Percentiles rank a stretch among this genome's conserved stretches.
Evolutionary conservation across 2,329 filamentous ascomycete species (phyloP).

Genomic region (Botrytis paeoniae): DNA sequence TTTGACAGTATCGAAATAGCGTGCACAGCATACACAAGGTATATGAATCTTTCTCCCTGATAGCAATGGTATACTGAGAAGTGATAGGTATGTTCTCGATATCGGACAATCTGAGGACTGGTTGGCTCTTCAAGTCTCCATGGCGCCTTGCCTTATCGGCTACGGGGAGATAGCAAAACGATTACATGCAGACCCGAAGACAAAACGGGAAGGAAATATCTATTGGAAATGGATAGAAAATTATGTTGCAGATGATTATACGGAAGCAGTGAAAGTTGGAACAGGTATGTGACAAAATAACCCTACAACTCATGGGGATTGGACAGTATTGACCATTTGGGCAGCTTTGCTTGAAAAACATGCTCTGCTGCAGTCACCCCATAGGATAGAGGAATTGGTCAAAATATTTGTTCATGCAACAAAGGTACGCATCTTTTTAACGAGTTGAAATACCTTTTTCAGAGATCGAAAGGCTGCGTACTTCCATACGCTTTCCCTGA

Average conservation of each 20-base stretch:
- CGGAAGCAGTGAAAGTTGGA: constrained; percentile 66
- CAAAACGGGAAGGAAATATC: constrained; percentile 60
- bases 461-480: neutral
- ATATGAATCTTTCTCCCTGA: neutral
- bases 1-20: constrained; percentile 41
- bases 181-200: constrained; percentile 61
- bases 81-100: constrained; percentile 75
- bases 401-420: constrained; percentile 86
- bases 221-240: constrained; percentile 94
- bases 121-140: constrained; percentile 78
- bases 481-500: neutral
- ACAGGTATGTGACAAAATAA: constrained; percentile 51
- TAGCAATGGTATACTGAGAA: constrained; percentile 6
- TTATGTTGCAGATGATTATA: constrained; percentile 79
- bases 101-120: constrained; percentile 84
- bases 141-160: constrained; percentile 86
- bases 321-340: neutral
- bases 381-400: constrained; percentile 76
- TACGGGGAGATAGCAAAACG: constrained; percentile 77
- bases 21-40: constrained; percentile 73
- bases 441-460: neutral
- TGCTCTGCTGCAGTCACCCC: constrained; percentile 68
- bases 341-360: constrained; percentile 73
- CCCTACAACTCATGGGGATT: neutral
- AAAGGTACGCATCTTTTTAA: constrained; percentile 53